phyloP scores from a whole-genome alignment of 257 asterid genomes.

The Nicotiana noctiflora region DNA sequence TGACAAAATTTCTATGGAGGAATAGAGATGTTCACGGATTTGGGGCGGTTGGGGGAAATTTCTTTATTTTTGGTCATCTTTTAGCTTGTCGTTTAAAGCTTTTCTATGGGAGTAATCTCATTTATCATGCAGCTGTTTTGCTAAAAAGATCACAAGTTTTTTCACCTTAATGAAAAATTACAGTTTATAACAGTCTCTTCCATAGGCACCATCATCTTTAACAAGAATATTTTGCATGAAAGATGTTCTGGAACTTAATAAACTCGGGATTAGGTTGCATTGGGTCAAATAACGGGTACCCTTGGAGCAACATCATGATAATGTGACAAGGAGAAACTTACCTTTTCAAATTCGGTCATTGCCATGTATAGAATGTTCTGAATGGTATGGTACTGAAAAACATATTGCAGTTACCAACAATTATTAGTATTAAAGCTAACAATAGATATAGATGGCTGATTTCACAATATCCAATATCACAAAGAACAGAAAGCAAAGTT shows the following conservation, averaged over 20 bases:
- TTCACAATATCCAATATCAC: neutral
- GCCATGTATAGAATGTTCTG: conserved; percentile 79
- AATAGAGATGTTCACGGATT: neutral
- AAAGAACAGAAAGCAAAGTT: neutral
- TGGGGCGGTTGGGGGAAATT: neutral
- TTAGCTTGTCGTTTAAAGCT: neutral
- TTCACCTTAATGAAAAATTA: neutral
- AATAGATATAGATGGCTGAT: neutral
- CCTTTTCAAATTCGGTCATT: conserved; percentile 73
- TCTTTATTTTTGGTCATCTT: neutral
- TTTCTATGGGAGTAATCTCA: neutral
- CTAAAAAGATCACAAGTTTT: neutral
- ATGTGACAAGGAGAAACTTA: conserved; percentile 18
- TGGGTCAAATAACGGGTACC: neutral
- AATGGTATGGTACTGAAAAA: conserved; percentile 66
- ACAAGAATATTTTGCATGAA: conserved; percentile 2
- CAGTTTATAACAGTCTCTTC: neutral
- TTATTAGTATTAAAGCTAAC: neutral
- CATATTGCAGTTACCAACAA: conserved; percentile 5
- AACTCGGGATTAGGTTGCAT: neutral
- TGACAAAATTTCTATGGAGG: neutral
- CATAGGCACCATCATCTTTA: neutral
- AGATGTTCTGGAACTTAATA: neutral
- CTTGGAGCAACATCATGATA: neutral
- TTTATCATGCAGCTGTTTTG: neutral